Base-by-base conservation (phyloP, 352 stramenopile species). In the Phytophthora syringae region DNA sequence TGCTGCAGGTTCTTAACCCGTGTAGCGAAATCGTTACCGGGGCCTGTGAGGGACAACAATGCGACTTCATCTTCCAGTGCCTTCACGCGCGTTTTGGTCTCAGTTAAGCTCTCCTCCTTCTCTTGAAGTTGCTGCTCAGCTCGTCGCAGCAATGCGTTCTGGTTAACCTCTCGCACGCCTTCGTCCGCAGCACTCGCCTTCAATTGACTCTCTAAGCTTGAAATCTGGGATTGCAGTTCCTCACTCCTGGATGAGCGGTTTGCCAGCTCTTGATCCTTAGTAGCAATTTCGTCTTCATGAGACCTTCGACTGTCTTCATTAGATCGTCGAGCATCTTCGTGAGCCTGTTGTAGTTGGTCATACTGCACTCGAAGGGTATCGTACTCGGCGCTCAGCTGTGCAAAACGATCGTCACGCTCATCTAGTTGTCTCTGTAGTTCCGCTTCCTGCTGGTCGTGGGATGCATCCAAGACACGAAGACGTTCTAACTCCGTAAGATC, bases 401-500 rank as follows among this genome's bases (percentile, higher is more conserved):
- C 47, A 49, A 89, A 91, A 3, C 80, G 73, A 45, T 82, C 63
- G 32, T 88, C 84, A 43, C 72, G 57, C n/a, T 89, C 79, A 52
- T 86, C 73, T 10, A 91, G 49, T 52, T 86, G 76, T 25, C 69
- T 60, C 47, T 88, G 80, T 0, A 89, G 61, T 50, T 86, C 72
- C 10, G 50, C 56, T 20, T 85, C 70, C 6, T 78, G 74, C 25
- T 79, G 58, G 13, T 89, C 70, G 3, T 64, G 76, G 0, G 45
- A 47, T 12, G 52, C 45, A 5, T 82, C 61, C 25, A 69, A 76
- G 9, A 30, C 25, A 21, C 77, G 80, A 44, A 86, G 70, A 2
- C 77, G 80, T 27, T 90, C 83, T 4, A 90, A 64, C 49, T 90
- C 77, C 16, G 81, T 68, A 13, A 88, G 40, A 48, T 86, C 77